phyloP scores from a whole-genome alignment of 129 eudicot genomes.

The Centrapalus pauciflorus region DNA sequence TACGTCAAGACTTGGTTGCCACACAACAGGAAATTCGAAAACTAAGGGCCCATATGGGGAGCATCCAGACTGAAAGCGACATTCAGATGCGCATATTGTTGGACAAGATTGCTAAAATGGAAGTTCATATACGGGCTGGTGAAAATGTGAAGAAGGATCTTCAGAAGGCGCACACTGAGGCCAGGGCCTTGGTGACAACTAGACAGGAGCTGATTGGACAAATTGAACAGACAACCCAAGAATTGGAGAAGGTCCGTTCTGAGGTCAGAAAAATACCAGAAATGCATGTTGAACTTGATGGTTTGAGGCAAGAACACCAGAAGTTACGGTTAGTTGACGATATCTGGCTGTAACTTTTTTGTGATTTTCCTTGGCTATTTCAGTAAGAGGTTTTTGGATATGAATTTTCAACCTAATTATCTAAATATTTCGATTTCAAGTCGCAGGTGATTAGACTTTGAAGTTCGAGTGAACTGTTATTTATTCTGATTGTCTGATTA shows the following conservation, averaged over 20 bases:
- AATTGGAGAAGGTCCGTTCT: conserved; percentile 51
- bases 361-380: neutral
- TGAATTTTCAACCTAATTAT: too few species aligned
- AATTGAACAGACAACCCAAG: conserved; percentile 44
- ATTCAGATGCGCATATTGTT: conserved; percentile 61
- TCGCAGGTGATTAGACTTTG: too few species aligned
- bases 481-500: too few species aligned
- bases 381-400: too few species aligned
- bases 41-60: conserved; percentile 66
- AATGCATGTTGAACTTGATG: conserved; percentile 65
- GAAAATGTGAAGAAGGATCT: conserved; percentile 56
- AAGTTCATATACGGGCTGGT: conserved; percentile 52
- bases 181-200: conserved; percentile 53
- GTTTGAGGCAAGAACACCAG: conserved; percentile 73
- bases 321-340: conserved; percentile 64
- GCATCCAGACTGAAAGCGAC: conserved; percentile 71
- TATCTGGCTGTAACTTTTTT: conserved; percentile 5
- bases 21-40: conserved; percentile 57
- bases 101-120: conserved; percentile 83
- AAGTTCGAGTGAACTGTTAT: too few species aligned
- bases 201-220: conserved; percentile 50
- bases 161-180: conserved; percentile 66
- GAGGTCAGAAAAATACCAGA: conserved; percentile 56
- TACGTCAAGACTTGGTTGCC: conserved; percentile 71
- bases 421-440: too few species aligned